phyloP scores from a whole-genome alignment of 2,329 filamentous ascomycete genomes.

The Pseudogymnoascus sp. region DNA sequence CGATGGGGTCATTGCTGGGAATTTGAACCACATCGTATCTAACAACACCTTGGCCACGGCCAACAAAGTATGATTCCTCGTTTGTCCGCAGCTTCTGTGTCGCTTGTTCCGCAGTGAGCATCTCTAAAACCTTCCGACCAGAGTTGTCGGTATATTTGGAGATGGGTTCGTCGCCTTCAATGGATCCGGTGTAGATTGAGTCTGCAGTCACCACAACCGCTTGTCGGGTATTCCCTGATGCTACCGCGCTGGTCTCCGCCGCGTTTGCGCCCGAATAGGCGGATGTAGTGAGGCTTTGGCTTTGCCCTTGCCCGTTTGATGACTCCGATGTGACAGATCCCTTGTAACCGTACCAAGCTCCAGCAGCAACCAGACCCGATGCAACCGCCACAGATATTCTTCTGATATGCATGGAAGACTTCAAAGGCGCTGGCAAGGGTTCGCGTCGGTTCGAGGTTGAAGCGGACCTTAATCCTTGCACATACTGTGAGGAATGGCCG shows the following conservation, averaged over 20 bases:
- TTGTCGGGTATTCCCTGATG: constrained; percentile 45
- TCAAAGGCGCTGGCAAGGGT: constrained; percentile 26
- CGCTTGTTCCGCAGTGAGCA: constrained; percentile 91
- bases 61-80: constrained; percentile 86
- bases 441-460: constrained; percentile 31
- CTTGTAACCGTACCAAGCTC: constrained; percentile 67
- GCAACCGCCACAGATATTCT: constrained; percentile 58
- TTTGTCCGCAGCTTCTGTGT: constrained; percentile 80
- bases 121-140: constrained; percentile 81
- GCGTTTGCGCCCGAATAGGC: constrained; percentile 17
- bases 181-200: constrained; percentile 78
- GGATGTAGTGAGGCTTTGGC: constrained; percentile 19
- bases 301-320: constrained; percentile 22
- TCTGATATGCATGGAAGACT: constrained; percentile 64
- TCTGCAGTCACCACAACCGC: constrained; percentile 85
- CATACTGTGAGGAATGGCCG: constrained; percentile 35
- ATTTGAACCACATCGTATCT: constrained; percentile 93
- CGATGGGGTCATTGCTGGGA: constrained; percentile 93
- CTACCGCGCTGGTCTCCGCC: background rate
- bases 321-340: constrained; percentile 22
- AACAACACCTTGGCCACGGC: constrained; percentile 81
- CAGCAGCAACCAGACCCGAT: constrained; percentile 61
- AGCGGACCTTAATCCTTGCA: constrained; percentile 36
- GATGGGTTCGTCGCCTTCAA: constrained; percentile 77
- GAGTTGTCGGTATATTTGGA: constrained; percentile 81